Base-by-base conservation (phyloP, 2,329 filamentous ascomycete genomes). In the Pseudocercospora cruenta region DNA sequence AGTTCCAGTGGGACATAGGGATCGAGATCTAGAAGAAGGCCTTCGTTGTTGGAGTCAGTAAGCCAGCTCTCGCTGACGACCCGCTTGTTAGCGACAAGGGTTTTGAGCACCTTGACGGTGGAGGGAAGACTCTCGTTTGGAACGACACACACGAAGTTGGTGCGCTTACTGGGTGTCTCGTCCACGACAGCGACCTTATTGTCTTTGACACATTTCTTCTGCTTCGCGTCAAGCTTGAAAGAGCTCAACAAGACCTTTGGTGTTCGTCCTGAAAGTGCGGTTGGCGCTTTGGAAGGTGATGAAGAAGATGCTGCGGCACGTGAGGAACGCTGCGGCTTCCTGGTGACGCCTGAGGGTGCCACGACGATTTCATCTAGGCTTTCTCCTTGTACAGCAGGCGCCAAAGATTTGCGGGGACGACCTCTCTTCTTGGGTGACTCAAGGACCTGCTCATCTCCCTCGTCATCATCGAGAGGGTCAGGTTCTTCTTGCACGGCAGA, bases 1-100 rank as follows among this genome's bases (percentile, higher is more conserved):
- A 66, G n/a, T 19, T 67, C 64, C 2, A 24, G 21, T 47, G 65
- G 66, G 3, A 69, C 33, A 31, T 67, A 65, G 21, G 58, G 21
- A 3, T 63, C 58, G 2, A 47, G 8, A n/a, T 63, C 59, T 2
- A 65, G 65, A 19, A 67, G 69, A 3, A 69, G 64, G 1, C 72
- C 73, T n/a, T 73, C 68, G 36, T 76, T 73, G 16, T 76, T 73
- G 26, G 80, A 82, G 3, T 81, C 76, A 0, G 68, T 58, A 4
- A 84, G 71, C 83, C 83, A 85, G 3, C 77, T 71, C 62, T 85
- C 82, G 0, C 79, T 81, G 2, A 85, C 79, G 31, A 86, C 79
- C 3, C 76, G 74, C 57, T 81, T 80, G 10, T 81, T 82, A 1
- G 78, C 70, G 10, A 80, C 77, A 6, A 85, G 73, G 3, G 80